These are phyloP conservation scores for Myxozyma monticola DNA, from an alignment of 805 yeast species.

Conservation along the genomic window DNA sequence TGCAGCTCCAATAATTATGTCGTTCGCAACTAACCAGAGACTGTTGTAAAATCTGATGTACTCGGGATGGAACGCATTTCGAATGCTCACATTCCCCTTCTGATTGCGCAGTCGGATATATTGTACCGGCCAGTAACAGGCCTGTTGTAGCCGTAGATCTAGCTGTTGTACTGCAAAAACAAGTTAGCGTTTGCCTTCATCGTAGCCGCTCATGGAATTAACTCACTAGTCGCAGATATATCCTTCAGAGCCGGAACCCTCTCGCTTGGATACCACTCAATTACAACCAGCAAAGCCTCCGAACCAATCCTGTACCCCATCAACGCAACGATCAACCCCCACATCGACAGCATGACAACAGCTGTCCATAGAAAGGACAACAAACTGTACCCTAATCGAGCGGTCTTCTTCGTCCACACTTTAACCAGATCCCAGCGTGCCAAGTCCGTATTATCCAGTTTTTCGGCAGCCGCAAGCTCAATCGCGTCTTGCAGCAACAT, in stretches of 20 bases:
- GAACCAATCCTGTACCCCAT: slow-evolving; percentile 35
- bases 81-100: slow-evolving; percentile 44
- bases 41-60: slow-evolving; percentile 75
- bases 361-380: slow-evolving; percentile 10
- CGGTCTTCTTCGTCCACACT: not conserved
- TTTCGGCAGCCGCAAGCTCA: not conserved
- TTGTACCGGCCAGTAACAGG: slow-evolving; percentile 78
- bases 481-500: slow-evolving; percentile 25
- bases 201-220: not conserved
- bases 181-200: not conserved
- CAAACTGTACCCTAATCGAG: not conserved
- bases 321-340: slow-evolving; percentile 27
- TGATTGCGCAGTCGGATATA: slow-evolving; percentile 55
- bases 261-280: slow-evolving; percentile 36
- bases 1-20: slow-evolving; percentile 69
- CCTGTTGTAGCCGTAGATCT: slow-evolving; percentile 72
- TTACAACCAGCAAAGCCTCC: slow-evolving; percentile 37
- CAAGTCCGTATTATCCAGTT: not conserved
- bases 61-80: slow-evolving; percentile 46
- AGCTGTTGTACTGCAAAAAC: slow-evolving; percentile 60
- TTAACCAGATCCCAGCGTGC: slow-evolving; percentile 1
- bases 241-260: slow-evolving; percentile 37
- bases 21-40: slow-evolving; percentile 83
- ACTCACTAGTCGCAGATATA: slow-evolving; percentile 50
- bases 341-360: slow-evolving; percentile 10